Evolutionary conservation across 2,329 filamentous ascomycete species (phyloP).

Genomic region (Samsoniella hepiali): DNA sequence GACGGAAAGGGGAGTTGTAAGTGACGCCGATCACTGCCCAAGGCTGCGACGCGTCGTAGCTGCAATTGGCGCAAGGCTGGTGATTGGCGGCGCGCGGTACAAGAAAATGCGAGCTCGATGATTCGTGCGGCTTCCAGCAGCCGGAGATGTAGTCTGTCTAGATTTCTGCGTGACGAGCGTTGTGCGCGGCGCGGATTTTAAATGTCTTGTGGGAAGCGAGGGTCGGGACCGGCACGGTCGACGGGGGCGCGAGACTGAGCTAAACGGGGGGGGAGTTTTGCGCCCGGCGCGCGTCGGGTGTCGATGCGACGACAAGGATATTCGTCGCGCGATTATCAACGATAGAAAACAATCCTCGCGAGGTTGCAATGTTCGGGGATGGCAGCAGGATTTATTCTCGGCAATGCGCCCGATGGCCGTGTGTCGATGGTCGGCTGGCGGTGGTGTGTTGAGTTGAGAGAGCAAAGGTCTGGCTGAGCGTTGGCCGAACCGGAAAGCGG

Average conservation of each 20-base stretch:
- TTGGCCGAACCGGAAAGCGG: conserved; percentile 16
- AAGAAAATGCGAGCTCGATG: not conserved
- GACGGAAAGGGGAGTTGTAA: not conserved
- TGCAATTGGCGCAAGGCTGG: conserved; percentile 8
- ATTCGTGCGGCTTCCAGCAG: not conserved
- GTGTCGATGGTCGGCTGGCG: conserved; percentile 10
- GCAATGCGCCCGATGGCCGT: conserved; percentile 16
- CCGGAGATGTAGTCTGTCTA: not conserved
- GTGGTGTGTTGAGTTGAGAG: conserved; percentile 7
- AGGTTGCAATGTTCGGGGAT: not conserved
- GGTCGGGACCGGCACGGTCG: conserved; percentile 7
- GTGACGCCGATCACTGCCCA: conserved; percentile 1
- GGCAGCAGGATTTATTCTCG: conserved; percentile 13
- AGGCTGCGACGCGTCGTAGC: conserved; percentile 14
- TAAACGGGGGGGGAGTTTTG: conserved; percentile 16
- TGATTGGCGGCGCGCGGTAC: not conserved
- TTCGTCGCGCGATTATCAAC: conserved; percentile 7
- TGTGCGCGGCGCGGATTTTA: not conserved
- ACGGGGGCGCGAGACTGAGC: not conserved
- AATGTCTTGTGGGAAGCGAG: not conserved
- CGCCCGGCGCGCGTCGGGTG: conserved; percentile 13
- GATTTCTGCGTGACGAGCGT: not conserved
- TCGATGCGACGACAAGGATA: not conserved
- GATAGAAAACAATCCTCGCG: not conserved
- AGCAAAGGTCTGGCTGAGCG: conserved; percentile 13